Conservation (phyloP, 2,329 filamentous ascomycete species). For the Talaromyces sp. region DNA sequence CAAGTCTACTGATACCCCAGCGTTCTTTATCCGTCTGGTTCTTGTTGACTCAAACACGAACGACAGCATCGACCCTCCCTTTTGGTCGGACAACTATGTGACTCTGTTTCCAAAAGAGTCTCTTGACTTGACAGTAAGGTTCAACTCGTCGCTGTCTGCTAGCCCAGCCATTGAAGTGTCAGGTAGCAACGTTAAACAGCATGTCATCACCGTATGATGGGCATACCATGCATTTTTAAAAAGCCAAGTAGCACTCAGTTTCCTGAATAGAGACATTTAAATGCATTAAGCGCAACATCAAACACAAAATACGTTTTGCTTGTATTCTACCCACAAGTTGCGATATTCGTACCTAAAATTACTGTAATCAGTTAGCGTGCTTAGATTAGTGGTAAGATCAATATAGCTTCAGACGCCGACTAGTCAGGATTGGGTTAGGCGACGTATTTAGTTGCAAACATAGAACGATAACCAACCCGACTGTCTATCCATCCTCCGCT, state of each 20-base stretch:
- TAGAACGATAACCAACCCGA: background rate
- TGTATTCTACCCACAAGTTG: background rate
- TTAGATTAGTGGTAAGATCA: background rate
- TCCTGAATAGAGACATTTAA: background rate
- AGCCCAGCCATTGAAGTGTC: conserved; percentile 22
- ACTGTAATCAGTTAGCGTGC: background rate
- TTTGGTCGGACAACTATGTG: conserved; percentile 63
- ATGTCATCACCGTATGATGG: background rate
- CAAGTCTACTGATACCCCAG: conserved; percentile 49
- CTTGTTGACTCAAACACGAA: conserved; percentile 44
- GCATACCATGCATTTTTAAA: background rate
- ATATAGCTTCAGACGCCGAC: background rate
- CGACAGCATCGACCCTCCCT: conserved; percentile 50
- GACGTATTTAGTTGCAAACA: background rate
- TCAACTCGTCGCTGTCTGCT: conserved; percentile 18
- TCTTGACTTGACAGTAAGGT: conserved; percentile 39
- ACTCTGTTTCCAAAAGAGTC: conserved; percentile 59
- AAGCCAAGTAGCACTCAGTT: background rate
- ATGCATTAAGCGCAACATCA: background rate
- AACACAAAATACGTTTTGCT: background rate
- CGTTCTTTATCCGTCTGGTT: conserved; percentile 56
- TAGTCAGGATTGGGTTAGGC: conserved; percentile 3
- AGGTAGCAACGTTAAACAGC: conserved; percentile 24
- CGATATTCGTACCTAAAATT: background rate
- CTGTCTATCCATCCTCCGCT: background rate